Conservation (phyloP, 1,139 yeast genomes). For the Casaregolazyma suthepensis region DNA sequence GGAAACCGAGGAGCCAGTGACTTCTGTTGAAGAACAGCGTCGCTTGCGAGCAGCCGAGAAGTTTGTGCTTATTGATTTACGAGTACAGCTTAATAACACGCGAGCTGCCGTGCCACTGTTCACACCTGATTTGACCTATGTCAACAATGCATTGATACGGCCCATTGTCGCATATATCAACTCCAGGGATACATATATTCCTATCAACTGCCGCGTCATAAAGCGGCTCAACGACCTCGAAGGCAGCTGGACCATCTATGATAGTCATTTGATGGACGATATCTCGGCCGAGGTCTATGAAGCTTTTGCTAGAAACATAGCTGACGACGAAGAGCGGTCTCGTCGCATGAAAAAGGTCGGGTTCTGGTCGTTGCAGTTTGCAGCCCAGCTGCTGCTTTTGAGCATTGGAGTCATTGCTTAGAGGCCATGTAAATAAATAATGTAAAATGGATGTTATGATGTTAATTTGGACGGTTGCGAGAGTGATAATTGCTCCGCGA, state of each 20-base stretch:
- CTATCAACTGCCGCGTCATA: slow-evolving; percentile 77
- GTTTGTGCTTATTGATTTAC: slow-evolving; percentile 71
- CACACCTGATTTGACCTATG: slow-evolving; percentile 74
- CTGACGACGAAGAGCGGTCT: slow-evolving; percentile 73
- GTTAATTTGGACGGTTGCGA: not conserved
- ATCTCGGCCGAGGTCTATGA: slow-evolving; percentile 85
- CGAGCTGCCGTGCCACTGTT: slow-evolving; percentile 85
- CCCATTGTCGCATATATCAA: slow-evolving; percentile 96
- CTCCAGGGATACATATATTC: slow-evolving; percentile 81
- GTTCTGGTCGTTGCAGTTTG: slow-evolving; percentile 85
- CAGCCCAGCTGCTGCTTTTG: slow-evolving; percentile 74
- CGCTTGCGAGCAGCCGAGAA: slow-evolving; percentile 35
- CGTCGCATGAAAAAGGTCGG: slow-evolving; percentile 77
- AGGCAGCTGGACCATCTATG: slow-evolving; percentile 96
- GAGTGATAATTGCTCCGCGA: not conserved
- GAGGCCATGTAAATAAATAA: slow-evolving; percentile 5
- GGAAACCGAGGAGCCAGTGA: slow-evolving; percentile 18
- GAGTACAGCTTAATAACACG: slow-evolving; percentile 73
- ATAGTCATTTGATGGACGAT: slow-evolving; percentile 86
- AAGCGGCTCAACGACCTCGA: slow-evolving; percentile 77
- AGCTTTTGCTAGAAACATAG: slow-evolving; percentile 81
- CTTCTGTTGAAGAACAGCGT: slow-evolving; percentile 29
- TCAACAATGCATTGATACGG: slow-evolving; percentile 83
- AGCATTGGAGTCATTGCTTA: slow-evolving; percentile 62
- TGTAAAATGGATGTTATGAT: not conserved